Base-by-base conservation (phyloP, 2,329 filamentous ascomycete species). In the Fusarium compactum region DNA sequence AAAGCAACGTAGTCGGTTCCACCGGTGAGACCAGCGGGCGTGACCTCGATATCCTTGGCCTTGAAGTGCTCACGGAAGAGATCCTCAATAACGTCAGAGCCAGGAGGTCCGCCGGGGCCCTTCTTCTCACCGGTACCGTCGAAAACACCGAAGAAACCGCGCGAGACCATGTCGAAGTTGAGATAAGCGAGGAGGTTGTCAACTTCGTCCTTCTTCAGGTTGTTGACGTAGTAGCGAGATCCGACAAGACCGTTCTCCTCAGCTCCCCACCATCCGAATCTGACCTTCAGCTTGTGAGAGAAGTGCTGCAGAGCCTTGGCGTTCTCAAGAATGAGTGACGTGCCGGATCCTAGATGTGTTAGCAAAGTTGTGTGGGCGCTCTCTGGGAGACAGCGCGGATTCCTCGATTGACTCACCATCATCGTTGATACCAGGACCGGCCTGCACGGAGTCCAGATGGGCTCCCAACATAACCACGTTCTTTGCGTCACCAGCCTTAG, bases 1-100 rank as follows among this genome's bases (percentile, higher is more conserved):
- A 91, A 91, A 2, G 86, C 84, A 15, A 85, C 86, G 68, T 91
- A 90, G 74, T 91, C 89, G 10, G 84, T 88, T 50, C 88, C 85
- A 5, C 86, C 87, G 38, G 70, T 77, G 0, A 79, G 58, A 1
- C 69, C 70, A 2, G 71, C 67, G 6, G 73, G 74, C 3, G 69
- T 74, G 1, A 78, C 75, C 18, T 78, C 63, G 16, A 81, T 74
- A 14, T 81, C 79, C 65, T 80, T 70, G 2, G 72, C 46, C 16
- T 61, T 64, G 18, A 82, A 74, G 55, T 77, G 77, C 6, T 81
- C 75, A 3, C 76, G 60, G 32, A 82, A 77, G n/a, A 81, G 71
- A 16, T 79, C 64, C 10, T 79, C 76, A 1, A 80, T 76, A 5
- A 77, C 76, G 3, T 78, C 78, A 0, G 78, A 80, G 3, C 78